Base-by-base conservation (phyloP, 2,329 filamentous ascomycete species). In the Escovopsis sp. region DNA sequence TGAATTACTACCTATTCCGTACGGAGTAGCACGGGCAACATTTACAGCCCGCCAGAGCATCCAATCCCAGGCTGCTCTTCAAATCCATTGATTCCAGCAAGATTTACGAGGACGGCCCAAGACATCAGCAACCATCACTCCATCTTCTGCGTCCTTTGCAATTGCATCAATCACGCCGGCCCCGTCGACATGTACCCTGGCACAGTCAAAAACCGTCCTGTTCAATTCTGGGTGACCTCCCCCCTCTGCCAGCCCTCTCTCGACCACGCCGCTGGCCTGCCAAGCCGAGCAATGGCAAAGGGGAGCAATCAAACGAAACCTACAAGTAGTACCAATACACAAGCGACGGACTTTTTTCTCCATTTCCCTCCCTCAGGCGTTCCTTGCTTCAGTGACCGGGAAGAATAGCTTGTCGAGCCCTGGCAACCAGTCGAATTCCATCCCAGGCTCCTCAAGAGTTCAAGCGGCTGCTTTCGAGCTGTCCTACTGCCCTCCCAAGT, bases 251-350 rank as follows among this genome's bases (percentile, higher is more conserved):
- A 48, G 49, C 54, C 52, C 48, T 51, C 47, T 53, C 52, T 48
- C 48, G 53, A 53, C 51, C 48, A 58, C 58, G 53, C 55, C 61
- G 60, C 52, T 54, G 51, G 59, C 59, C 57, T 60, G 56, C 58
- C 59, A 55, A 58, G 56, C 55, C 54, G 51, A 52, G 54, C 47
- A 51, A 53, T 48, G 49, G 55, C 46, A 51, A 56, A 55, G 53
- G 57, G 54, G 55, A 55, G 46, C 43, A 47, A 30, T 30, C 6
- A 30, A 30, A 30, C 28, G 28, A 30, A 10, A 30, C 28, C 39
- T 43, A 43, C 38, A 36, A 43, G 47, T 48, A 48, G 52, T 58
- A 61, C 54, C 60, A 53, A 56, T 60, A 59, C 57, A 62, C 45
- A 53, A 51, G 51, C 50, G 46, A 51, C 55, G 50, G 47, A 51